phyloP scores from a whole-genome alignment of 164 flowering plant species.

The Kalanchoe fedtschenkoi region DNA sequence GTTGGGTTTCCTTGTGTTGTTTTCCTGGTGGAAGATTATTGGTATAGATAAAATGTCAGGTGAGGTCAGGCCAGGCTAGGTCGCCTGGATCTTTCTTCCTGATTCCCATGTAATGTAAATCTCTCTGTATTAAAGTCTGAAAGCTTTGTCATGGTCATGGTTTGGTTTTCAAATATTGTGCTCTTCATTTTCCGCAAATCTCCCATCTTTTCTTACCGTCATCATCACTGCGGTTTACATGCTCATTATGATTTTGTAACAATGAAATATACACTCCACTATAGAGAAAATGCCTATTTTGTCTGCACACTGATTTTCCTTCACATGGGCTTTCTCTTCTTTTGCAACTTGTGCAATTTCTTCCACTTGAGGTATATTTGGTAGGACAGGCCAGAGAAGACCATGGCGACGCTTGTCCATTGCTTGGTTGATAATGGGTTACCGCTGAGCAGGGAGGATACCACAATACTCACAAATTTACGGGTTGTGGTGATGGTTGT shows the following conservation, averaged over 20 bases:
- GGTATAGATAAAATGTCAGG: not conserved
- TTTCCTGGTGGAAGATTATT: not conserved
- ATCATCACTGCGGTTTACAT: too few species aligned
- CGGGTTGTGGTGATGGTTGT: constrained; percentile 97
- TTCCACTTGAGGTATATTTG: constrained; percentile 92
- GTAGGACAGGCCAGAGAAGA: constrained; percentile 86
- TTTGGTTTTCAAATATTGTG: not conserved
- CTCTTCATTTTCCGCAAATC: not conserved
- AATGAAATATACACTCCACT: too few species aligned
- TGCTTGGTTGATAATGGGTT: constrained; percentile 81
- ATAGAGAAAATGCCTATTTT: too few species aligned
- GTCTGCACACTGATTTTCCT: constrained; percentile 9
- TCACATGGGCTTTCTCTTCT: constrained; percentile 55
- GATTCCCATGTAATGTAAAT: not conserved
- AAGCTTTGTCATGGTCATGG: not conserved
- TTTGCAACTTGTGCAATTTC: constrained; percentile 53
- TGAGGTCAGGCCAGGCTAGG: not conserved
- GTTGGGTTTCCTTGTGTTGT: not conserved
- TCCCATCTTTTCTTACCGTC: too few species aligned
- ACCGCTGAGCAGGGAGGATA: constrained; percentile 83
- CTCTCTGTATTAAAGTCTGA: not conserved
- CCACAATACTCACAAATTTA: constrained; percentile 95
- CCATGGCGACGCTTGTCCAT: constrained; percentile 91
- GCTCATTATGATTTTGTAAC: too few species aligned
- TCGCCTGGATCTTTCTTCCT: not conserved